These are phyloP conservation scores for Hanseniaspora taiwanica DNA, from an alignment of 805 yeast genomes.

Conservation along the genomic window DNA sequence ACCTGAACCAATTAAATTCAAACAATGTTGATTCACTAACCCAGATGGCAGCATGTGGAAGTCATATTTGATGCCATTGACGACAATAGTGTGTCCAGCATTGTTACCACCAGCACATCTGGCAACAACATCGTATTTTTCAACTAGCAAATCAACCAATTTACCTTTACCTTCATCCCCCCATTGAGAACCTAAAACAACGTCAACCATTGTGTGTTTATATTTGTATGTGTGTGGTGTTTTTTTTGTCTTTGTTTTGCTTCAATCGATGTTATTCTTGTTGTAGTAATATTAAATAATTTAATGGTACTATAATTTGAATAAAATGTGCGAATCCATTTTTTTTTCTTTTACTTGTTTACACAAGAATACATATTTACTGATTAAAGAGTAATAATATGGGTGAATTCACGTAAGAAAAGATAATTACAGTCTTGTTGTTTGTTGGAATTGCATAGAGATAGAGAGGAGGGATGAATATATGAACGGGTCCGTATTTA, in stretches of 20 bases:
- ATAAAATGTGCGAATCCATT: too few species aligned
- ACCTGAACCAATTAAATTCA: conserved; percentile 86
- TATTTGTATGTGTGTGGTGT: neutral
- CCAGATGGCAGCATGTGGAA: conserved; percentile 99
- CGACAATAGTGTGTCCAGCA: conserved; percentile 98
- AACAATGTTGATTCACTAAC: conserved; percentile 85
- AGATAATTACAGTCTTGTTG: too few species aligned
- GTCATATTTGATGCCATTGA: conserved; percentile 75
- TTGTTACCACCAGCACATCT: conserved; percentile 98
- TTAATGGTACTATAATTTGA: too few species aligned
- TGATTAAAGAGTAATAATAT: too few species aligned
- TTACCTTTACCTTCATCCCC: conserved; percentile 99
- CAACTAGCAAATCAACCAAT: conserved; percentile 89
- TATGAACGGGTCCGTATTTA: too few species aligned
- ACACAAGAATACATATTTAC: too few species aligned
- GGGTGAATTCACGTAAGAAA: too few species aligned
- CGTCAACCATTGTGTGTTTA: conserved; percentile 30
- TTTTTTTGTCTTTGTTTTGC: neutral
- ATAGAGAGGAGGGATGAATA: too few species aligned
- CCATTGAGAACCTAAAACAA: conserved; percentile 98
- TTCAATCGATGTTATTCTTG: too few species aligned
- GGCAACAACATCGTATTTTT: conserved; percentile 90
- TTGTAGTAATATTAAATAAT: too few species aligned
- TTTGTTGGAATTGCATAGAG: too few species aligned
- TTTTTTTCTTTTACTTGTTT: too few species aligned